These are phyloP conservation scores for Alternaria angustiovoidea DNA, from an alignment of 2,329 filamentous ascomycete genomes.

Conservation along the genomic window DNA sequence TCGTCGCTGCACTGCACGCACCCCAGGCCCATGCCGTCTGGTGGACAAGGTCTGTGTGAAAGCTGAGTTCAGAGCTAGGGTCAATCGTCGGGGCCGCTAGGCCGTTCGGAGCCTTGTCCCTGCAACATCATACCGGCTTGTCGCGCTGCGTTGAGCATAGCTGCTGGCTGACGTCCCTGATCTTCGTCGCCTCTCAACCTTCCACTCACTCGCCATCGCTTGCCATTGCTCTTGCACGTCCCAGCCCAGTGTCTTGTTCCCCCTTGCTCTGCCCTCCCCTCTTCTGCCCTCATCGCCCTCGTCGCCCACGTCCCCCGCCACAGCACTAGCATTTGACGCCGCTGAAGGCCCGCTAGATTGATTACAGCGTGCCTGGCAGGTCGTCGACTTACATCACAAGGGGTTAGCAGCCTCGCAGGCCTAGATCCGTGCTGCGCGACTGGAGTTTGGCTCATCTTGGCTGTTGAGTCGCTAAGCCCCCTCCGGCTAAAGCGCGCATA, in stretches of 20 bases:
- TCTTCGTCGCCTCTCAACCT: slow-evolving; percentile 6
- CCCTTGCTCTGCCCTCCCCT: too few species aligned
- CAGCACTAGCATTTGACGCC: slow-evolving; percentile 17
- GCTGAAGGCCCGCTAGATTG: slow-evolving; percentile 17
- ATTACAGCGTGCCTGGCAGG: slow-evolving; percentile 25
- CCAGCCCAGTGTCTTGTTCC: too few species aligned
- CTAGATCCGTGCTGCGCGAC: slow-evolving; percentile 22
- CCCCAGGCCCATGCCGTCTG: slow-evolving; percentile 3
- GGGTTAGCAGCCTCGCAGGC: slow-evolving; percentile 21
- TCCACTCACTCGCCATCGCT: background rate
- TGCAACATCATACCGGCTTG: slow-evolving; percentile 5
- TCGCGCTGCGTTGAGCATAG: slow-evolving; percentile 11
- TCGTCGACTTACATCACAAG: slow-evolving; percentile 12
- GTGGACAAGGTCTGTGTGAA: slow-evolving; percentile 30
- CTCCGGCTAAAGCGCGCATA: slow-evolving; percentile 21
- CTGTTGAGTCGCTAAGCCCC: slow-evolving; percentile 17
- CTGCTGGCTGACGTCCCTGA: slow-evolving; percentile 12
- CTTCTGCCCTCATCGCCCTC: too few species aligned
- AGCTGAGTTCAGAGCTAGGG: slow-evolving; percentile 22
- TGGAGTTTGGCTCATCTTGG: slow-evolving; percentile 27
- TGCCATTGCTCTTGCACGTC: background rate
- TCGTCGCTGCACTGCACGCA: slow-evolving; percentile 10
- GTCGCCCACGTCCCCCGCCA: background rate
- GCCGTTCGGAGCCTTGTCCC: slow-evolving; percentile 16
- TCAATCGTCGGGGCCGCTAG: slow-evolving; percentile 20